These are phyloP conservation scores for Usnea hakonensis DNA, from an alignment of 495 filamentous ascomycete species.

Conservation along the genomic window DNA sequence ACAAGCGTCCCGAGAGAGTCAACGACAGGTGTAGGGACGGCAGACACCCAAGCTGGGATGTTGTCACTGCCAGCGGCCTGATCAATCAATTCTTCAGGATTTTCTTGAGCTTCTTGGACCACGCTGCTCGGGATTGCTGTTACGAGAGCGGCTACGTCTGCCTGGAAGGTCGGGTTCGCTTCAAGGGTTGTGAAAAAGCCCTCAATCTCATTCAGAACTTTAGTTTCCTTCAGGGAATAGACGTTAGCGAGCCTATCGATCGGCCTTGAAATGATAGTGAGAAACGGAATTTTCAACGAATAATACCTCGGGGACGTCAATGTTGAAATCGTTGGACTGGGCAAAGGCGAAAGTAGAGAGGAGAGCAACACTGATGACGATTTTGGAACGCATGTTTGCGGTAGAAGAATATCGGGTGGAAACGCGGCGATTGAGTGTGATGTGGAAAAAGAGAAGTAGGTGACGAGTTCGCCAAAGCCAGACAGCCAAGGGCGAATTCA, in stretches of 20 bases:
- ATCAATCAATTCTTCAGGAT: conserved; percentile 10
- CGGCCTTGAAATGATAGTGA: background rate
- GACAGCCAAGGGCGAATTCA: background rate
- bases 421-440: background rate
- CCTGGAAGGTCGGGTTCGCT: conserved; percentile 12
- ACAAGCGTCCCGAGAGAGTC: conserved; percentile 4
- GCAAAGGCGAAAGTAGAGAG: background rate
- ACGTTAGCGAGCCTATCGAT: background rate
- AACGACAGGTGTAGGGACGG: conserved; percentile 6
- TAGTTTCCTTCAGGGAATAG: background rate
- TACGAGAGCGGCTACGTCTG: conserved; percentile 7
- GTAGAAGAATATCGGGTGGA: background rate
- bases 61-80: background rate
- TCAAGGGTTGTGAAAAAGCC: conserved; percentile 8
- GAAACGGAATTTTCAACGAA: too few species aligned
- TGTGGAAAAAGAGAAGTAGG: background rate
- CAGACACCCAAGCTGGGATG: conserved; percentile 3
- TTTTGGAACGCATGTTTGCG: conserved; percentile 3
- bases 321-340: conserved; percentile 9
- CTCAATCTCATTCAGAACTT: background rate
- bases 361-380: background rate
- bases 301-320: conserved; percentile 2
- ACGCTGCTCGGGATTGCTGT: conserved; percentile 3
- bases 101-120: background rate
- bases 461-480: background rate